These are phyloP conservation scores for Sparassis latifolia DNA, from an alignment of 1,284 basidiomycete genomes.

Conservation along the genomic window DNA sequence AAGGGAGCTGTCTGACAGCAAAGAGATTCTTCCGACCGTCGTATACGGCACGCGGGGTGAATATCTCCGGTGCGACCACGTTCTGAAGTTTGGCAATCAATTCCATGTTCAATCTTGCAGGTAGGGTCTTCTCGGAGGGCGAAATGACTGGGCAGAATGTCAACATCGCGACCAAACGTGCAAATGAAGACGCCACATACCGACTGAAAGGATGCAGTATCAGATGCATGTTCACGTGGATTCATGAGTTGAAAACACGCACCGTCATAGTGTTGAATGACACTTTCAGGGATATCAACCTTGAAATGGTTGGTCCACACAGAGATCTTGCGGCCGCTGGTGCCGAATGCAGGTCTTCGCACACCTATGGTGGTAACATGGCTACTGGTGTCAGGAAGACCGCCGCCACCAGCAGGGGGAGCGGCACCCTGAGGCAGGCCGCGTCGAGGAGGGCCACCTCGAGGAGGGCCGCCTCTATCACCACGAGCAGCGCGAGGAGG, in stretches of 20 bases:
- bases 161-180: slow-evolving; percentile 1
- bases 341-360: slow-evolving; percentile 55
- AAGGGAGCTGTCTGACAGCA: slow-evolving; percentile 46
- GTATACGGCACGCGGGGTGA: slow-evolving; percentile 61
- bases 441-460: slow-evolving; percentile 9
- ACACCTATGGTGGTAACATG: slow-evolving; percentile 58
- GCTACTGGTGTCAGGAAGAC: slow-evolving; percentile 18
- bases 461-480: slow-evolving; percentile 8
- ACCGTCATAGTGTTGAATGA: slow-evolving; percentile 75
- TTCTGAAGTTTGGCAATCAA: slow-evolving; percentile 57
- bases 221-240: not conserved
- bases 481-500: slow-evolving; percentile 30
- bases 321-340: slow-evolving; percentile 40
- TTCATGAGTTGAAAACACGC: slow-evolving; percentile 17
- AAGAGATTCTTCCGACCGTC: slow-evolving; percentile 78
- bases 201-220: slow-evolving; percentile 34
- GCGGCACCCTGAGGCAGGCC: slow-evolving; percentile 27
- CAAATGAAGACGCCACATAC: slow-evolving; percentile 33
- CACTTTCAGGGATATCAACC: slow-evolving; percentile 48
- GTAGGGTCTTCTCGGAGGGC: slow-evolving; percentile 59
- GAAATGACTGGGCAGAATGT: slow-evolving; percentile 40
- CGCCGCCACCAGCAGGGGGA: slow-evolving; percentile 22
- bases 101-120: slow-evolving; percentile 59
- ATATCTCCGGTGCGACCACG: slow-evolving; percentile 47
- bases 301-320: slow-evolving; percentile 65